Evolutionary conservation across 305 asterid genomes (phyloP), one percentile per base, ranked within the genome.

Genomic region (Solanum hybrid): DNA sequence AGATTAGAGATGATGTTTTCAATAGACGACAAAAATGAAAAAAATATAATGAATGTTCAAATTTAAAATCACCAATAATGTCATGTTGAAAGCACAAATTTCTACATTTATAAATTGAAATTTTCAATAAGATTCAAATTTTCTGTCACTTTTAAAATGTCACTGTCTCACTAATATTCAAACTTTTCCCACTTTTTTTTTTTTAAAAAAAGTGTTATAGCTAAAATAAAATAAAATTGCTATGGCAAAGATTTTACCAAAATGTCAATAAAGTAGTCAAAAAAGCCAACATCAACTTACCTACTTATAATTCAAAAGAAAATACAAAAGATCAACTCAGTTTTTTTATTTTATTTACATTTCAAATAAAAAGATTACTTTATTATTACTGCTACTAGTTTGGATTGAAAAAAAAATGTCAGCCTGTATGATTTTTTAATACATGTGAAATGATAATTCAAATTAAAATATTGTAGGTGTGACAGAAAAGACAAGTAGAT

Each of bases 231-330:
- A 6, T 4, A 6, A 22, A 8, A 1, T 24, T 37, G 65, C 61
- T 80, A 80, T 37, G 86, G n/a, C 45, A 1, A 80, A 3, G 86
- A 37, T 51, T 80, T n/a, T 37, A 80, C 86, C 61, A 80, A 80
- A 61, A 68, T 37, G 38, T 72, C 57, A 41, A 83, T 17, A 80
- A 89, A 89, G 86, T n/a, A 45, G 91, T 85, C 87, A 89, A 85
- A 89, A 73, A 85, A 14, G 20, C 24, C 75, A 34, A 33, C 87
- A 61, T 81, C 70, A 13, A 81, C 70, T 26, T 38, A 39, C 70
- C 87, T 26, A 15, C 87, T 26, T 33, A 81, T 4, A 81, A 24
- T 81, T 81, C 24, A 39, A 81, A 81, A 38, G 70, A 38, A 81
- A 81, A 39, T 0, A 24, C 24, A 81, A n/a, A n/a, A 37, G 5